Percentiles rank a stretch among this genome's conserved stretches.
These are phyloP conservation scores for Chamaecyparis obtusa DNA, from an alignment of 75 land plant genomes.

Conservation along the genomic window DNA sequence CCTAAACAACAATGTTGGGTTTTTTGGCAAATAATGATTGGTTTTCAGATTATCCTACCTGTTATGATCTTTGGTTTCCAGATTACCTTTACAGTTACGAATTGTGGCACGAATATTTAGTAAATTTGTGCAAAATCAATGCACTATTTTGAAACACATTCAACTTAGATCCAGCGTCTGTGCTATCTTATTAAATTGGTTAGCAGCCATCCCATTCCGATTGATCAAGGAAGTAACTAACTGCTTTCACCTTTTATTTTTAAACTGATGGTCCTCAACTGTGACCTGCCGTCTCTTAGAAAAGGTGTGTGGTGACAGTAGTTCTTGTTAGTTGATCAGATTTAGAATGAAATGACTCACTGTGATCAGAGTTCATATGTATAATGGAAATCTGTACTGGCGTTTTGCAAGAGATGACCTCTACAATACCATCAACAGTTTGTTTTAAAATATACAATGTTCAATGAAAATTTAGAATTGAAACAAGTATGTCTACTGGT, in stretches of 20 bases:
- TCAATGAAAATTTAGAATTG: neutral
- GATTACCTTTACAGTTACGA: neutral
- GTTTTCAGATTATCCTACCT: too few species aligned
- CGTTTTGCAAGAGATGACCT: too few species aligned
- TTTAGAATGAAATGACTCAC: too few species aligned
- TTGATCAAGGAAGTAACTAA: neutral
- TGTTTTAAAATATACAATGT: too few species aligned
- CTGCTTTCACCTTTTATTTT: neutral
- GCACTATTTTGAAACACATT: neutral
- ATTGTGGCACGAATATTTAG: neutral
- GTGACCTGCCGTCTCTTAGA: neutral
- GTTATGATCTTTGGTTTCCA: neutral
- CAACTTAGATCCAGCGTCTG: neutral
- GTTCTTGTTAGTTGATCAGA: too few species aligned
- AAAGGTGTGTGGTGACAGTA: too few species aligned
- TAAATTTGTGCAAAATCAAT: neutral
- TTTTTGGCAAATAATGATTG: neutral
- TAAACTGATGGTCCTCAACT: neutral
- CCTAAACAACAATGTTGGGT: neutral
- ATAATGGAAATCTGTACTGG: too few species aligned
- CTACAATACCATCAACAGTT: too few species aligned
- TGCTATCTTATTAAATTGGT: neutral
- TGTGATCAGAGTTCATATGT: too few species aligned
- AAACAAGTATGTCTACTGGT: neutral
- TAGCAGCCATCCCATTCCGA: neutral